Evolutionary conservation across 208 protist genomes (phyloP).

Genomic region (Leishmania guyanensis): DNA sequence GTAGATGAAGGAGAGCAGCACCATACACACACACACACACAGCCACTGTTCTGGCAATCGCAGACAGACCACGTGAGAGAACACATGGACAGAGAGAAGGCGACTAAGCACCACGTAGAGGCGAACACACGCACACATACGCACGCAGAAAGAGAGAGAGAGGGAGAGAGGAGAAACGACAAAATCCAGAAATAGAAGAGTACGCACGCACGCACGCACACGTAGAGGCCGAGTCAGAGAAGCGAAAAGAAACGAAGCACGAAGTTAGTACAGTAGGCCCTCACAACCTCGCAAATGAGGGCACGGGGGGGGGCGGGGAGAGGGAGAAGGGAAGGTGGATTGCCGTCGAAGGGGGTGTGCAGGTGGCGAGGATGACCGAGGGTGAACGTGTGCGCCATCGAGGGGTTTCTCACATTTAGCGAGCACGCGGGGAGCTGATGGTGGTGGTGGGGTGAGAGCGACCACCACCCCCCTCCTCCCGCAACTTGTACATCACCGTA

Average conservation of each 20-base stretch:
- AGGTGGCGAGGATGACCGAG: background rate
- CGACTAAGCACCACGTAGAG: background rate
- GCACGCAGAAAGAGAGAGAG: background rate
- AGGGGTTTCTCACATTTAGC: background rate
- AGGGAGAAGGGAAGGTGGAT: background rate
- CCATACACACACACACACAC: background rate
- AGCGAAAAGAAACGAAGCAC: background rate
- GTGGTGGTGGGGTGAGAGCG: background rate
- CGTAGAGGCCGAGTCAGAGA: too few species aligned
- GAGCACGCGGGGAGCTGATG: background rate
- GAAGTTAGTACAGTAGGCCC: background rate
- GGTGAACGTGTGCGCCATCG: background rate
- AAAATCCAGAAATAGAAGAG: background rate
- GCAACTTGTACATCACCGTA: background rate
- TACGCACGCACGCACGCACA: background rate
- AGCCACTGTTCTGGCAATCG: background rate
- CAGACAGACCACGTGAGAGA: background rate
- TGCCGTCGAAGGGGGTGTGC: background rate
- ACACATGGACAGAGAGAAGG: background rate
- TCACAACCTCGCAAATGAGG: background rate
- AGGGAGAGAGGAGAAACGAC: background rate
- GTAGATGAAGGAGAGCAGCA: background rate
- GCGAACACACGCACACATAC: background rate
- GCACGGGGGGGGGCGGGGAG: background rate
- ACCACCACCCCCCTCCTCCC: background rate